Base-by-base conservation (phyloP, 306 rosid species). In the Prosopis cineraria region DNA sequence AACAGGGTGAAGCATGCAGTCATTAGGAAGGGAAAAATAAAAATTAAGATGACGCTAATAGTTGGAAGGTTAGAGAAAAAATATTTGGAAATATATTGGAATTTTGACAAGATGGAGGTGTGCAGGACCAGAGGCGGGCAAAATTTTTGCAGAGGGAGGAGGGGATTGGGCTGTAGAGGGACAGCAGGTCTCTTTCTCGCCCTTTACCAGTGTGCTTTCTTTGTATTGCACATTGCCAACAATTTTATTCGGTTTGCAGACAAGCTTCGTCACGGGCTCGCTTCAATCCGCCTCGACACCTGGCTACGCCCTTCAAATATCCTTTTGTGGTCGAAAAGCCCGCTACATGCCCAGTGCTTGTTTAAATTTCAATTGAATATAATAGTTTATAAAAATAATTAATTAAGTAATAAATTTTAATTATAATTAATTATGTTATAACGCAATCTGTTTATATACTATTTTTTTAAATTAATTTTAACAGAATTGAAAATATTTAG, bases 141-240 rank as follows among this genome's bases (percentile, higher is more conserved):
- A 53, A 53, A 53, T 2, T 53, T 53, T 13, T 1, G 33, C 63
- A 24, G 63, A 24, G 33, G 0, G 33, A 20, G 50, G 48, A 72
- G 78, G 20, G 14, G 68, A 39, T 50, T 73, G 79, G 6, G 72
- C 39, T 20, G 50, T 13, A 52, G 34, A 66, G 70, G 34, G 70
- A 75, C 8, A 62, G 79, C 62, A 73, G 2, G 33, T 20, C 60
- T 6, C 45, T 79, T 16, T 8, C 69, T 29, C 64, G 43, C 74
- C 29, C 60, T 62, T 47, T 71, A 5, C 78, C 66, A 25, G 66
- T 71, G 69, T 78, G 70, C 70, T 58, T 25, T 1, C 47, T 62
- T 27, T 29, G 76, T 73, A 78, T 74, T 67, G 33, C 43, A 55
- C 43, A 53, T 74, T n/a, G 22, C 19, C 59, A 74, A 4, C 71